These are phyloP conservation scores for Sorghum bicolor DNA, from an alignment of 176 grass and related monocot species.

Conservation along the genomic window DNA sequence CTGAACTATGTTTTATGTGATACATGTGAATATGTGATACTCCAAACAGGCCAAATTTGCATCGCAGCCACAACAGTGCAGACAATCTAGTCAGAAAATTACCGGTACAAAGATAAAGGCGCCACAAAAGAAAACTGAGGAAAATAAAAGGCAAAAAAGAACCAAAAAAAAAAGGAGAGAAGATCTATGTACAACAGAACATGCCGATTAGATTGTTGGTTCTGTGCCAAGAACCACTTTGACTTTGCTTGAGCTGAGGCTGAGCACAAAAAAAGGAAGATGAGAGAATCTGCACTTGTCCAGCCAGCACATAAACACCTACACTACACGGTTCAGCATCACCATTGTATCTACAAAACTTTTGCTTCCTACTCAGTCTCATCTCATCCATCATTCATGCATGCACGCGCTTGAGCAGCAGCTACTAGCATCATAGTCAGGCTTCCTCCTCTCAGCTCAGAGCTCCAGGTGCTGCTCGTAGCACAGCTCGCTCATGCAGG, in stretches of 20 bases:
- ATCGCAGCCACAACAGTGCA: not conserved
- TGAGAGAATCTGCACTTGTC: slow-evolving; percentile 16
- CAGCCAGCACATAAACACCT: not conserved
- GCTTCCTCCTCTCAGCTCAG: slow-evolving; percentile 9
- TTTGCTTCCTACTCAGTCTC: not conserved
- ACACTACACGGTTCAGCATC: slow-evolving; percentile 17
- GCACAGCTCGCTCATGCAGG: slow-evolving; percentile 69
- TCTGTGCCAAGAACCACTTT: slow-evolving; percentile 31
- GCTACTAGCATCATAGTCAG: not conserved
- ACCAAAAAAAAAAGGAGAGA: not conserved
- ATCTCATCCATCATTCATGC: not conserved
- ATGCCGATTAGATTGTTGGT: not conserved
- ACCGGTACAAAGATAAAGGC: not conserved
- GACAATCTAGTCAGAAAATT: not conserved
- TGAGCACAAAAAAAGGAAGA: not conserved
- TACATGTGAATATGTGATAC: too few relatives aligned
- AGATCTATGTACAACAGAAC: slow-evolving; percentile 13
- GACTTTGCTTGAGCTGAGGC: not conserved
- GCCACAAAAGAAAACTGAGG: not conserved
- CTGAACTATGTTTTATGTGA: too few relatives aligned
- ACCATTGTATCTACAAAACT: slow-evolving; percentile 42
- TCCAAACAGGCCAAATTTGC: not conserved
- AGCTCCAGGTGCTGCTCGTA: slow-evolving; percentile 75
- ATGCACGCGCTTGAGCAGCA: not conserved
- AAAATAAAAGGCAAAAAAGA: not conserved